phyloP scores from a whole-genome alignment of 163 green algal genomes.

The Scenedesmus sp. region DNA sequence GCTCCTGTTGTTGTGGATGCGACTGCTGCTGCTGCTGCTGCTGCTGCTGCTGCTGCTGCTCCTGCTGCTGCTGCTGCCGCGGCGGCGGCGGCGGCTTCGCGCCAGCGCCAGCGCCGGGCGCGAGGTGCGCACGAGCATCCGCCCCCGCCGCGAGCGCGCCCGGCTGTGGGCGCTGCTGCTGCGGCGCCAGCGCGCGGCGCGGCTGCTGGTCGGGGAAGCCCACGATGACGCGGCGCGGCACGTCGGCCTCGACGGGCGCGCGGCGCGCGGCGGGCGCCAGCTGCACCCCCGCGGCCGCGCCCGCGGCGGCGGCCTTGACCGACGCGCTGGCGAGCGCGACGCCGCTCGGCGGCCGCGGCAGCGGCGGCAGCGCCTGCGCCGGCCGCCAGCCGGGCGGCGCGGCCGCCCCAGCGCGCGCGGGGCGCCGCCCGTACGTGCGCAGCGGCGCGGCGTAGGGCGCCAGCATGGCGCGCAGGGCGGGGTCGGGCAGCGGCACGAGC shows the following conservation, averaged over 20 bases:
- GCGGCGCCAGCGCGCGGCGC: background rate
- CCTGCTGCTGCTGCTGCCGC: constrained; percentile 7
- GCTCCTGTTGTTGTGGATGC: background rate
- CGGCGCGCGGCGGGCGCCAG: background rate
- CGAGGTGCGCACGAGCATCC: background rate
- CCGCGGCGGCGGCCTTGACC: background rate
- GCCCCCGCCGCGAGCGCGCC: background rate
- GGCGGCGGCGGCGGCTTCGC: background rate
- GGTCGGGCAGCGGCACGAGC: constrained; percentile 26
- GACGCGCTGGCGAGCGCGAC: background rate
- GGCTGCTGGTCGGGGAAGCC: constrained; percentile 26
- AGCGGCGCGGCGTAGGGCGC: constrained; percentile 36
- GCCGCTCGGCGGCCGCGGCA: background rate
- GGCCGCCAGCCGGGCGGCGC: background rate
- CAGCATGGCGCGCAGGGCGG: constrained; percentile 10
- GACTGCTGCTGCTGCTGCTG: background rate
- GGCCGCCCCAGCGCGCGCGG: background rate
- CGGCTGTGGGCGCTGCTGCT: background rate
- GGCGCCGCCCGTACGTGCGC: constrained; percentile 14
- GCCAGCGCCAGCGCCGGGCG: background rate
- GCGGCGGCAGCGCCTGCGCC: background rate
- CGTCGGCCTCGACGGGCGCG: background rate
- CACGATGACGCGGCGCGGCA: constrained; percentile 41
- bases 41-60: constrained; percentile 1
- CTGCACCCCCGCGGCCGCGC: background rate